Percentiles rank a stretch among this genome's conserved stretches.
Evolutionary conservation across 179 eudicot species (phyloP).

Genomic region (Sideroxylon spinosum): DNA sequence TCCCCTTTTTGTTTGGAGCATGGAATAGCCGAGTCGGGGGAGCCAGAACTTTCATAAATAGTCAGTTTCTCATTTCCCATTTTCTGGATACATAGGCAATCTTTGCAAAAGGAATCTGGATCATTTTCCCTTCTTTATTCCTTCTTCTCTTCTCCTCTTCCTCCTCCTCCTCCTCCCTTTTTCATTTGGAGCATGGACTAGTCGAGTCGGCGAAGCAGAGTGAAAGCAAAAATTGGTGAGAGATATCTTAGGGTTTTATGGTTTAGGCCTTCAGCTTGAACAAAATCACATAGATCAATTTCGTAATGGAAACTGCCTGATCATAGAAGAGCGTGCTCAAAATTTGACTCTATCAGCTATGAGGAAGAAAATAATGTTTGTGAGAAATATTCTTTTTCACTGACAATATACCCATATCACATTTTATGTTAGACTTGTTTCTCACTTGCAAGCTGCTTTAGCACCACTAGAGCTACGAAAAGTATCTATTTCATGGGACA

Average conservation of each 20-base stretch:
- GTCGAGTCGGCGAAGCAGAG: too few species aligned
- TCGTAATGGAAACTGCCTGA: too few species aligned
- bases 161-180: too few species aligned
- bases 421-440: background rate
- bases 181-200: too few species aligned
- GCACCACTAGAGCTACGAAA: background rate
- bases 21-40: too few species aligned
- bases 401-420: too few species aligned
- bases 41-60: background rate
- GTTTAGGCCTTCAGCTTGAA: background rate
- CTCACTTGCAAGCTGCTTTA: background rate
- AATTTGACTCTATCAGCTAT: too few species aligned
- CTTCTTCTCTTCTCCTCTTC: background rate
- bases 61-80: background rate
- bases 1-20: too few species aligned
- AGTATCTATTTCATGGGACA: background rate
- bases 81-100: background rate
- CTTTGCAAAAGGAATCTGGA: background rate
- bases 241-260: background rate
- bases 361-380: too few species aligned
- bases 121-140: background rate
- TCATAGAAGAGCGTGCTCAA: too few species aligned
- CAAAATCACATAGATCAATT: too few species aligned
- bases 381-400: too few species aligned
- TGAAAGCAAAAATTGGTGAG: background rate